Conservation (phyloP, 441 rosid species). For the Populus trichocarpa region DNA sequence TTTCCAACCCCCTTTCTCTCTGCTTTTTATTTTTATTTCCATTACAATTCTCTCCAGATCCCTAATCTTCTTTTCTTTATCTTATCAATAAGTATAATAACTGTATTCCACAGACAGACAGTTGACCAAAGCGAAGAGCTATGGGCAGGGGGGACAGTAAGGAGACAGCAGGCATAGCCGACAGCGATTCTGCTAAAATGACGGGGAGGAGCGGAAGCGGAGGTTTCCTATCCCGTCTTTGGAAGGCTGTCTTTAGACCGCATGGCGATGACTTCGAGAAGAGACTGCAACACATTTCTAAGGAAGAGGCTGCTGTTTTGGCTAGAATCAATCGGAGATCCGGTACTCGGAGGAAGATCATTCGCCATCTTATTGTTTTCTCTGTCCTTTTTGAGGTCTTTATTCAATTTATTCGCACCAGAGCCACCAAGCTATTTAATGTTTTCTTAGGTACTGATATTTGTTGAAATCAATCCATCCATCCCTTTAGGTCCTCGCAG, state of each 20-base stretch:
- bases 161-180: not conserved
- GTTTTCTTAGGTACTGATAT: not conserved
- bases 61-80: too few relatives aligned
- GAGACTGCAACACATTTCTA: slow-evolving; percentile 70
- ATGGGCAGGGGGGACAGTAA: not conserved
- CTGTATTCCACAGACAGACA: too few relatives aligned
- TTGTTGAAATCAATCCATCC: too few relatives aligned
- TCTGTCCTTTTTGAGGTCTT: slow-evolving; percentile 68
- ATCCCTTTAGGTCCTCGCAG: slow-evolving; percentile 54
- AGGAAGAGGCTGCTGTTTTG: slow-evolving; percentile 69
- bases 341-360: slow-evolving; percentile 57
- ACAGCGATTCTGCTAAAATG: slow-evolving; percentile 12
- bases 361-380: slow-evolving; percentile 58
- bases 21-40: too few relatives aligned
- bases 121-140: slow-evolving; percentile 1
- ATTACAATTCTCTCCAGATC: too few relatives aligned
- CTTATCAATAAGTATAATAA: too few relatives aligned
- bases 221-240: slow-evolving; percentile 50
- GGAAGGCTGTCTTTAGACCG: slow-evolving; percentile 62
- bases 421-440: not conserved
- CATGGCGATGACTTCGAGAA: slow-evolving; percentile 78
- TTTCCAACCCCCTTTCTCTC: too few relatives aligned
- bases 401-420: not conserved
- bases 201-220: slow-evolving; percentile 38
- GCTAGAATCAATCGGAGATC: slow-evolving; percentile 65